phyloP scores from a whole-genome alignment of 2,329 filamentous ascomycete species.

The Fusarium sp. region DNA sequence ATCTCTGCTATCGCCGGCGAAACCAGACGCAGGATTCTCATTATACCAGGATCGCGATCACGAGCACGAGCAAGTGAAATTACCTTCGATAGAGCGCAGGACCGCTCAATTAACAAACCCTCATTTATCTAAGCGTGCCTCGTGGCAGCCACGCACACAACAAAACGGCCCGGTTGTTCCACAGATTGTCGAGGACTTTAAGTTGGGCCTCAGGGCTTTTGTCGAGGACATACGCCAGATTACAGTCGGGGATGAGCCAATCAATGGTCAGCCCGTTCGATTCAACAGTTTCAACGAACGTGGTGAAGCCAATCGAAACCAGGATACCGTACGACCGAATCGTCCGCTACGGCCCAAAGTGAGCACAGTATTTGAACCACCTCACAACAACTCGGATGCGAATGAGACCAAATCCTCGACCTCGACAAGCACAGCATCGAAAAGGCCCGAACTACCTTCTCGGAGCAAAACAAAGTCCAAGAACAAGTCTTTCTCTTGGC shows the following conservation, averaged over 20 bases:
- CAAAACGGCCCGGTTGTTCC: constrained; percentile 64
- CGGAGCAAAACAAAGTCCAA: constrained; percentile 54
- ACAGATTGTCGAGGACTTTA: constrained; percentile 89
- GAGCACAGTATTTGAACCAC: constrained; percentile 55
- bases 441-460: constrained; percentile 41
- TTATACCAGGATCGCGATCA: constrained; percentile 53
- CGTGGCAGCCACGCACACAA: constrained; percentile 66
- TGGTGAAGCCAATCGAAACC: constrained; percentile 47
- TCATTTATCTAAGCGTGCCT: constrained; percentile 64
- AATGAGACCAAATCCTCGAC: constrained; percentile 30
- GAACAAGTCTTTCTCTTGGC: constrained; percentile 69
- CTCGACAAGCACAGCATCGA: constrained; percentile 47
- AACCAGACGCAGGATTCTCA: constrained; percentile 56
- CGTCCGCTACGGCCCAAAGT: constrained; percentile 54
- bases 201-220: constrained; percentile 91
- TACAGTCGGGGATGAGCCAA: constrained; percentile 92
- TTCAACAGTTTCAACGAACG: constrained; percentile 35
- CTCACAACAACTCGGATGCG: constrained; percentile 37
- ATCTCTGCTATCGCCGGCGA: constrained; percentile 82
- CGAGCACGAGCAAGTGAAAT: constrained; percentile 40
- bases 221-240: constrained; percentile 95
- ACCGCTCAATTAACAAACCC: constrained; percentile 52
- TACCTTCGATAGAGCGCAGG: constrained; percentile 47
- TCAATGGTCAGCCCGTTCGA: constrained; percentile 60
- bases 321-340: constrained; percentile 60